Base-by-base conservation (phyloP, 176 grass and related monocot species). In the Tillandsia fasciculata region DNA sequence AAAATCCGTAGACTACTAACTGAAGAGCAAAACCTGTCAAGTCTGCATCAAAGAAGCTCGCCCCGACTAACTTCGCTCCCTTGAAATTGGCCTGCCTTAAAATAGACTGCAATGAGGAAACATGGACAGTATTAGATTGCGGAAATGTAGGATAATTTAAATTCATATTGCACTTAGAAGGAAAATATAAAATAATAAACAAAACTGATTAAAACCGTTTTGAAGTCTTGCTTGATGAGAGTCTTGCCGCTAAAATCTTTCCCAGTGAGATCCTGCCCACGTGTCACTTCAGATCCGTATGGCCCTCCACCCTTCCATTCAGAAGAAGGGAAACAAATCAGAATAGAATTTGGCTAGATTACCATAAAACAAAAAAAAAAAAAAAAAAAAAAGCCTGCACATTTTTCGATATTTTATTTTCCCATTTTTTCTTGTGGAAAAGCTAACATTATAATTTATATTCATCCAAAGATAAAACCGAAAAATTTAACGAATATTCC, bases 161-260 rank as follows among this genome's bases (percentile, higher is more conserved):
- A 11, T 49, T 47, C 47, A 74, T 63, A 12, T 15, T 42, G 33
- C 33, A 42, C 33, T 6, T 1, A 33, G 29, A 33, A 42, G 33
- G 33, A 42, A 14, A 27, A 47, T 4, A 8, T 14, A 66, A 2
- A 10, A 18, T 52, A 65, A 11, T 28, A 29, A 26, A 50, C 5
- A 65, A n/a, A 26, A 53, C 5, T 6, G 7, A 42, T 42, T 0
- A 42, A 42, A 6, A 92, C 92, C 76, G 92, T 92, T 80, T 96
- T 96, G 77, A 96, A 96, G 78, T 96, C 88, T 76, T 96, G 92
- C 81, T 87, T 92, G 78, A 92, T 68, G 73, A 96, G 92, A 11
- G 86, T 87, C 74, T 74, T 85, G 56, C 92, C 92, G 48, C 88
- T 96, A 76, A 96, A 96, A 80, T 96, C 92, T 75, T 87, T 96